These are phyloP conservation scores for Scedosporium apiospermum DNA, from an alignment of 2,329 filamentous ascomycete species.

Conservation along the genomic window DNA sequence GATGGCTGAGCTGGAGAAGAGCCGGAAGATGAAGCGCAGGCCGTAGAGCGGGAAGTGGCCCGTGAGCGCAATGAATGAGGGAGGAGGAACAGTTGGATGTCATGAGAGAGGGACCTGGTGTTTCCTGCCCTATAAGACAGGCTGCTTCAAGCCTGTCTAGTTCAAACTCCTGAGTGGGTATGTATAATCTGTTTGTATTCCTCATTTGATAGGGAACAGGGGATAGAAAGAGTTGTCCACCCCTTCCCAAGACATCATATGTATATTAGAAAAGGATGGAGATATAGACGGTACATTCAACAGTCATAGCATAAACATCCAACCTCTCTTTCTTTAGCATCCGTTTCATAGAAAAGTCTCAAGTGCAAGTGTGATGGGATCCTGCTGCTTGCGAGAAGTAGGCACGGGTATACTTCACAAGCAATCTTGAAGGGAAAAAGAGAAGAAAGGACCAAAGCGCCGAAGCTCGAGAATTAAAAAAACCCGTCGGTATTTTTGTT, in stretches of 20 bases:
- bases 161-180: not conserved
- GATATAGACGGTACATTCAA: not conserved
- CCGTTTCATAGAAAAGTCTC: not conserved
- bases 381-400: not conserved
- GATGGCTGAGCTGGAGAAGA: constrained; percentile 27
- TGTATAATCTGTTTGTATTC: not conserved
- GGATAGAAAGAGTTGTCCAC: not conserved
- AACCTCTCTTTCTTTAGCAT: not conserved
- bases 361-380: not conserved
- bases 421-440: not conserved
- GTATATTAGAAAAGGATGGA: constrained; percentile 1
- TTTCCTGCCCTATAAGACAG: not conserved
- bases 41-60: not conserved
- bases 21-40: constrained; percentile 15
- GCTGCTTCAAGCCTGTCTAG: not conserved
- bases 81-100: not conserved
- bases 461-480: not conserved
- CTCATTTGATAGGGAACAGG: not conserved
- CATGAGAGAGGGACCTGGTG: no score
- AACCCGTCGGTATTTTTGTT: not conserved
- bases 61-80: not conserved
- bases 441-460: not conserved
- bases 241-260: not conserved
- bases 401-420: not conserved
- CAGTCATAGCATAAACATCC: not conserved